Conservation (phyloP, 129 eudicot species). For the Ambrosia artemisiifolia region DNA sequence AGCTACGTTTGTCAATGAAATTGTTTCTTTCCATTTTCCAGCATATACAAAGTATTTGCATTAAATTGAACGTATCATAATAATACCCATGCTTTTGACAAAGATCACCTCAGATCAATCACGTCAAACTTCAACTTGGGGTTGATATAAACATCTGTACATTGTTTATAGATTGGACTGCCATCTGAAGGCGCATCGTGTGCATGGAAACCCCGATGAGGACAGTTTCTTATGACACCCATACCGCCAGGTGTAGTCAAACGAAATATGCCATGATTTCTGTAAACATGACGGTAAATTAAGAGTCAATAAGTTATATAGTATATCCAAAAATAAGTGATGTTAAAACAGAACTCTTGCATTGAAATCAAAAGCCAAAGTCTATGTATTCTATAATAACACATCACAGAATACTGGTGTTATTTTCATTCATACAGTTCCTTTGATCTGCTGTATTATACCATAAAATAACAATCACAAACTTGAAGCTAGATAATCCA, state of each 20-base stretch:
- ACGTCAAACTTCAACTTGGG: conserved; percentile 75
- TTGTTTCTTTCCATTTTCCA: neutral
- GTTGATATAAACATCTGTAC: conserved; percentile 90
- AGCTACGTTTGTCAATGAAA: conserved; percentile 17
- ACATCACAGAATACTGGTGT: too few species aligned
- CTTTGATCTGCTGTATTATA: too few species aligned
- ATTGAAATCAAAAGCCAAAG: too few species aligned
- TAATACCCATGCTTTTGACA: conserved; percentile 4
- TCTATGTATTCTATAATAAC: too few species aligned
- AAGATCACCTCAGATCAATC: conserved; percentile 67
- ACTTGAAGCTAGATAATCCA: too few species aligned
- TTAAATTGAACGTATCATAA: conserved; percentile 8
- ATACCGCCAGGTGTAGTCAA: conserved; percentile 94
- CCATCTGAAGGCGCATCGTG: conserved; percentile 95
- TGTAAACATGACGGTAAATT: conserved; percentile 31
- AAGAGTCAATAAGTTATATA: neutral
- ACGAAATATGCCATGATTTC: conserved; percentile 94
- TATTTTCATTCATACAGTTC: too few species aligned
- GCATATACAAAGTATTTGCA: conserved; percentile 36
- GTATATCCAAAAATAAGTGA: neutral
- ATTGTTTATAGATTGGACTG: conserved; percentile 85
- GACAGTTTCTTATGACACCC: conserved; percentile 84
- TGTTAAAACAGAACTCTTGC: too few species aligned
- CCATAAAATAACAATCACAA: too few species aligned
- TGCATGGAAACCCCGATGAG: conserved; percentile 86